phyloP scores from a whole-genome alignment of 1,284 basidiomycete genomes.

The Heterobasidion occidentale region DNA sequence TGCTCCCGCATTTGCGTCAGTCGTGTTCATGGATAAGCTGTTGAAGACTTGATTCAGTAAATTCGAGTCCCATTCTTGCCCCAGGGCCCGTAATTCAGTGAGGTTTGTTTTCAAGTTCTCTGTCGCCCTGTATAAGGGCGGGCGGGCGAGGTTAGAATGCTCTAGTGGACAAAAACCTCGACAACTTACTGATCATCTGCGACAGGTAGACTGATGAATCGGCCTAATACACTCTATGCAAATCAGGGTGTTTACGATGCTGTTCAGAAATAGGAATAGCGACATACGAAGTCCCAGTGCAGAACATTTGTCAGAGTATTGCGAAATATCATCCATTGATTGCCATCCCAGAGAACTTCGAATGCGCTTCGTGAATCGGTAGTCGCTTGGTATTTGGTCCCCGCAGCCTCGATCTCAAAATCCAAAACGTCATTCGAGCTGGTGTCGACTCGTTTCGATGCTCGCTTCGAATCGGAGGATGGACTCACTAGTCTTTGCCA shows the following conservation, averaged over 20 bases:
- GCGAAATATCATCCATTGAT: slow-evolving; percentile 59
- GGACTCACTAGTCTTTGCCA: slow-evolving; percentile 50
- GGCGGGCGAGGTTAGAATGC: background rate
- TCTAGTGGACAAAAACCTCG: background rate
- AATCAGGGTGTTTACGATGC: background rate
- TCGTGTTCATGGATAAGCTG: slow-evolving; percentile 23
- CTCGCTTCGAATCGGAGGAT: background rate
- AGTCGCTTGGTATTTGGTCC: slow-evolving; percentile 41
- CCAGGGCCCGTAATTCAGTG: slow-evolving; percentile 36
- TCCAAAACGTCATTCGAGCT: slow-evolving; percentile 39
- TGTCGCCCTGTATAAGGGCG: slow-evolving; percentile 28
- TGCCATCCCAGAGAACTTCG: slow-evolving; percentile 37
- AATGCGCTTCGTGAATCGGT: slow-evolving; percentile 32
- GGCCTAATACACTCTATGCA: slow-evolving; percentile 39
- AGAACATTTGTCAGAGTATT: slow-evolving; percentile 46
- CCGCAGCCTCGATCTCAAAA: slow-evolving; percentile 41
- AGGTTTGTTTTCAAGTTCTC: slow-evolving; percentile 43
- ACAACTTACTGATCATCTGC: slow-evolving; percentile 39
- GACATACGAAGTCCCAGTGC: slow-evolving; percentile 60
- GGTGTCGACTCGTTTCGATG: background rate
- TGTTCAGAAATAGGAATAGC: background rate
- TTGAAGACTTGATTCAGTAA: slow-evolving; percentile 29
- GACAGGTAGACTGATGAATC: slow-evolving; percentile 48
- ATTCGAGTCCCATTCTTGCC: slow-evolving; percentile 33
- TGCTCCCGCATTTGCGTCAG: slow-evolving; percentile 39